Evolutionary conservation across 768 basidiomycete genomes (phyloP).

Genomic region (Calocybe indica): DNA sequence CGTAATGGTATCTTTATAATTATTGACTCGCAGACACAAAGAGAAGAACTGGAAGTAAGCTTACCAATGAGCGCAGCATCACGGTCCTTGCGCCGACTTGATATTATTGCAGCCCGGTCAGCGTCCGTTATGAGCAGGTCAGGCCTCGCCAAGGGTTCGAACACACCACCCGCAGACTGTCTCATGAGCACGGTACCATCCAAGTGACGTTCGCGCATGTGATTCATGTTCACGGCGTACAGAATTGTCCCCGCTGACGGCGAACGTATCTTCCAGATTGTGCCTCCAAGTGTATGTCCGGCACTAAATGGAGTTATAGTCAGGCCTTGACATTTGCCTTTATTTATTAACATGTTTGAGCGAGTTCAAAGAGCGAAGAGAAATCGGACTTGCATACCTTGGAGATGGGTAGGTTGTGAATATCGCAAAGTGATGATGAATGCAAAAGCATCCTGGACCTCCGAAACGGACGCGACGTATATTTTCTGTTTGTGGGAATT

Average conservation of each 20-base stretch:
- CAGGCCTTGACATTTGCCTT: constrained; percentile 87
- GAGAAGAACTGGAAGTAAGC: constrained; percentile 5
- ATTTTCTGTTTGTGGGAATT: constrained; percentile 35
- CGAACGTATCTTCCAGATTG: constrained; percentile 98
- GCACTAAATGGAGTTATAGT: constrained; percentile 95
- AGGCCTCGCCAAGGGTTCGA: constrained; percentile 82
- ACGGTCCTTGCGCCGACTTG: constrained; percentile 84
- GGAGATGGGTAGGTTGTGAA: constrained; percentile 91
- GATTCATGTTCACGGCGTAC: constrained; percentile 94
- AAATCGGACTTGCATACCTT: constrained; percentile 51
- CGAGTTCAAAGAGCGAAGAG: constrained; percentile 5
- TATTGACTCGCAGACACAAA: constrained; percentile 4
- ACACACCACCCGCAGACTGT: constrained; percentile 67
- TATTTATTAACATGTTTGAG: not conserved
- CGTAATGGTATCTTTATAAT: constrained; percentile 72
- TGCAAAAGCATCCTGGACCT: constrained; percentile 92
- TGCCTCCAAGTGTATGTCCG: constrained; percentile 93
- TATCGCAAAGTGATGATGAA: constrained; percentile 88
- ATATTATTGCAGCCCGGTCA: constrained; percentile 74
- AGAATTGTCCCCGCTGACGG: constrained; percentile 94
- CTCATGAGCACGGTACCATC: constrained; percentile 88
- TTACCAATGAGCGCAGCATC: constrained; percentile 84
- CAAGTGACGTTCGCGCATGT: constrained; percentile 92
- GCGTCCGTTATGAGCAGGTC: constrained; percentile 94
- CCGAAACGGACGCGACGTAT: constrained; percentile 69